Evolutionary conservation across 208 protist genomes (phyloP).

Genomic region (Porcisia deanei): DNA sequence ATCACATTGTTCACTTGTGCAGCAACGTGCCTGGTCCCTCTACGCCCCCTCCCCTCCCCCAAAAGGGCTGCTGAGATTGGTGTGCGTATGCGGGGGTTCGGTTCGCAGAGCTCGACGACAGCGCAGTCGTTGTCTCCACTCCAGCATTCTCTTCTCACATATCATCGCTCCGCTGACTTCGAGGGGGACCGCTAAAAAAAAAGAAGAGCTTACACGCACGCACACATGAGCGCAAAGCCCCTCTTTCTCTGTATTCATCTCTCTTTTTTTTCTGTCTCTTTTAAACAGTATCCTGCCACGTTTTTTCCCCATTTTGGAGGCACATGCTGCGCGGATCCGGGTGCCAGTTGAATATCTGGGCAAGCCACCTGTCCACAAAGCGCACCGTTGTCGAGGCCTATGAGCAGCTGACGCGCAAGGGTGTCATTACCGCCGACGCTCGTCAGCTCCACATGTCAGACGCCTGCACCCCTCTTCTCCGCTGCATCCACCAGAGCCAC

Average conservation of each 20-base stretch:
- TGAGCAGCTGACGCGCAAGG: constrained; percentile 68
- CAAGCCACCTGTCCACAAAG: constrained; percentile 47
- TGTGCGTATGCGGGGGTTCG: background rate
- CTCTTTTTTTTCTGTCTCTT: background rate
- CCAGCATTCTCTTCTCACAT: background rate
- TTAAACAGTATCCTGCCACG: too few species aligned
- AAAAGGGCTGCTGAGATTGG: background rate
- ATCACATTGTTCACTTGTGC: background rate
- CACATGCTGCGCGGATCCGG: constrained; percentile 14
- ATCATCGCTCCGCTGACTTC: background rate
- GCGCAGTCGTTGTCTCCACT: background rate
- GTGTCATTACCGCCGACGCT: constrained; percentile 49
- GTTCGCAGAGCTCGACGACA: background rate
- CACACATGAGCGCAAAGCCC: background rate
- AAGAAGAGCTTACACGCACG: background rate
- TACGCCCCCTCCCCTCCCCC: background rate
- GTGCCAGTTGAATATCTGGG: constrained; percentile 42
- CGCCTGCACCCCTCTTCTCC: constrained; percentile 63
- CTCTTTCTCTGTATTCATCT: background rate
- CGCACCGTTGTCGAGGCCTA: constrained; percentile 67
- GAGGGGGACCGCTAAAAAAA: background rate
- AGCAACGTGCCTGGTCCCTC: background rate
- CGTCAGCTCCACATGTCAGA: constrained; percentile 63
- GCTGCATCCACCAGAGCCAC: constrained; percentile 37
- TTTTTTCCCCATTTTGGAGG: background rate